These are phyloP conservation scores for Streptanthus diversifolius DNA, from an alignment of 345 rosid species.

Conservation along the genomic window DNA sequence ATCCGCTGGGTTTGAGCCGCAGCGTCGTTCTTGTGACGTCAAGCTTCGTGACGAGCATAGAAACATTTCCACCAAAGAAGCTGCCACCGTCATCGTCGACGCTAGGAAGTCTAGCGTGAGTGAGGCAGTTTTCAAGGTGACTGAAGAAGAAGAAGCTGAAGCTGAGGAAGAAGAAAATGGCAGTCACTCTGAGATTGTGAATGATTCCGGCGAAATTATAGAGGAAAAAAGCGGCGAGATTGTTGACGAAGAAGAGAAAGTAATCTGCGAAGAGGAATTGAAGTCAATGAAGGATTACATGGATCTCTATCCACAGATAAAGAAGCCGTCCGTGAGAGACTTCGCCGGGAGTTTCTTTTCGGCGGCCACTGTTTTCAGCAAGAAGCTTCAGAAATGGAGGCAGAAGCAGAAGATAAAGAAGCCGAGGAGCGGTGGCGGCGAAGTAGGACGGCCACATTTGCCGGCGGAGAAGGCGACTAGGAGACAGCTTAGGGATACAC, in stretches of 20 bases:
- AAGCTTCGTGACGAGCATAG: slow-evolving; percentile 67
- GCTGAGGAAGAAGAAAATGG: slow-evolving; percentile 22
- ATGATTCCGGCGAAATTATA: slow-evolving; percentile 41
- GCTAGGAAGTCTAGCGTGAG: slow-evolving; percentile 38
- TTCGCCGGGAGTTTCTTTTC: slow-evolving; percentile 89
- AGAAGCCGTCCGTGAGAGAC: slow-evolving; percentile 38
- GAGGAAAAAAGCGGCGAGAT: slow-evolving; percentile 43
- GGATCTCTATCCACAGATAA: slow-evolving; percentile 73
- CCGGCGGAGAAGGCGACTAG: slow-evolving; percentile 56
- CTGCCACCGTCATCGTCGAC: slow-evolving; percentile 30
- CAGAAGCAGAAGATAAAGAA: slow-evolving; percentile 83
- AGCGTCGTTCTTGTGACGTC: slow-evolving; percentile 94
- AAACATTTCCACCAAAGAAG: slow-evolving; percentile 33
- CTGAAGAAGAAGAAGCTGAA: slow-evolving; percentile 39
- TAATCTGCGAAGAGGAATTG: slow-evolving; percentile 39
- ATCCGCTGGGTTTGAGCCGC: slow-evolving; percentile 79
- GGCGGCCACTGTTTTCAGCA: slow-evolving; percentile 91
- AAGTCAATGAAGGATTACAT: slow-evolving; percentile 91
- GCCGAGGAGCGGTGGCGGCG: slow-evolving; percentile 34
- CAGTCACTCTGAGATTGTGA: slow-evolving; percentile 24
- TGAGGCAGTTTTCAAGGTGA: slow-evolving; percentile 48
- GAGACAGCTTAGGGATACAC: slow-evolving; percentile 71
- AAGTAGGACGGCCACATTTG: slow-evolving; percentile 47
- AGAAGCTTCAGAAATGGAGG: slow-evolving; percentile 92
- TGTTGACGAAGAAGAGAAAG: slow-evolving; percentile 43